Conservation (phyloP, 352 stramenopile species). For the Phytophthora fragariaefolia region DNA sequence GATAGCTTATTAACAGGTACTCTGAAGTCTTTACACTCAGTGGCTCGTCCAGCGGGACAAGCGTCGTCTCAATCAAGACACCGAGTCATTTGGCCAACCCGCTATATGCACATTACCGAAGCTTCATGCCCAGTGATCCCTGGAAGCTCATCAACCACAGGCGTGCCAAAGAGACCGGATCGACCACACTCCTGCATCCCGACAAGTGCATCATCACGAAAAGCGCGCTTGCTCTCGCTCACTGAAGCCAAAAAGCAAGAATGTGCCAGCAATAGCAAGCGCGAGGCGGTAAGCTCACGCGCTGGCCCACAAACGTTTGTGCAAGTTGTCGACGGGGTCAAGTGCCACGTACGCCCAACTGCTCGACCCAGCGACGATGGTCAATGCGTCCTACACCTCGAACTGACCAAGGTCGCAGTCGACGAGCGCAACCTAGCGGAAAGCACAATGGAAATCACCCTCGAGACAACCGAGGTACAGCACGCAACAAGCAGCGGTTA, state of each 20-base stretch:
- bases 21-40: conserved; percentile 24
- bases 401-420: conserved; percentile 10
- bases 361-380: conserved; percentile 11
- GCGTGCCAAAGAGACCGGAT: conserved; percentile 32
- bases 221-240: conserved; percentile 24
- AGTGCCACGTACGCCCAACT: conserved; percentile 27
- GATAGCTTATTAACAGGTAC: conserved; percentile 52
- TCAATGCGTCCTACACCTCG: conserved; percentile 31
- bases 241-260: conserved; percentile 4
- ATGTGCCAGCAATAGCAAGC: conserved; percentile 10
- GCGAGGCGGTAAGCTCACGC: not conserved
- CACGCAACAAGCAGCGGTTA: not conserved
- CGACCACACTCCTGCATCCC: conserved; percentile 41
- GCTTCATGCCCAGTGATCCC: conserved; percentile 22
- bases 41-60: conserved; percentile 5
- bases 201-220: conserved; percentile 25
- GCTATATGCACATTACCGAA: conserved; percentile 10
- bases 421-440: conserved; percentile 18
- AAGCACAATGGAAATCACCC: conserved; percentile 29
- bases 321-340: conserved; percentile 23
- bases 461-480: conserved; percentile 34
- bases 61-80: conserved; percentile 5
- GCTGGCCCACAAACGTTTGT: not conserved
- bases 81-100: conserved; percentile 16
- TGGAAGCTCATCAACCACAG: conserved; percentile 6